A percentile compares a stretch with the other conserved stretches of the same genome.
Evolutionary conservation across 129 eudicot genomes (phyloP).

Genomic region (Escallonia rubra): DNA sequence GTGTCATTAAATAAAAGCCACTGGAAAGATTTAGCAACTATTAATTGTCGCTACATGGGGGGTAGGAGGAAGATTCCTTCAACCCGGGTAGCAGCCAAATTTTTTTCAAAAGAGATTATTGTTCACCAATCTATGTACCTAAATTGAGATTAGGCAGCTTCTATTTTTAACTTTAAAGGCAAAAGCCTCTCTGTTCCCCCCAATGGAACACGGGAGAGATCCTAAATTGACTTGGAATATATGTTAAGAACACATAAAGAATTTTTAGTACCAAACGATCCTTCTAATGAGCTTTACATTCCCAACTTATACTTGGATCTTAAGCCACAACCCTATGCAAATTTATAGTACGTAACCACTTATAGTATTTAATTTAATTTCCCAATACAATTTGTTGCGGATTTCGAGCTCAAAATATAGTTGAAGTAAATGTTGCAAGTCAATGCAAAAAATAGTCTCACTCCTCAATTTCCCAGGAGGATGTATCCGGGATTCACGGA

Average conservation of each 20-base stretch:
- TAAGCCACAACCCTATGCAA: background rate
- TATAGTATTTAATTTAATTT: no score
- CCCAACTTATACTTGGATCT: background rate
- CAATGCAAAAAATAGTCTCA: background rate
- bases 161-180: no score
- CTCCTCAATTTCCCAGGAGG: constrained; percentile 15
- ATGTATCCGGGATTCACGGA: constrained; percentile 3
- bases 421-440: background rate
- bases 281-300: constrained; percentile 6
- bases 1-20: no score
- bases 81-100: no score
- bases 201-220: background rate
- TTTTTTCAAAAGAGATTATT: no score
- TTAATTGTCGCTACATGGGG: no score
- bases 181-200: no score
- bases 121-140: no score
- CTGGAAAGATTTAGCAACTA: no score
- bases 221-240: constrained; percentile 11
- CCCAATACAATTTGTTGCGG: background rate
- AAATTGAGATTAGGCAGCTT: no score
- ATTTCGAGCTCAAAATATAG: background rate
- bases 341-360: no score
- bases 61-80: no score
- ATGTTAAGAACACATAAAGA: constrained; percentile 11
- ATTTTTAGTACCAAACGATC: background rate